Evolutionary conservation across 2,329 filamentous ascomycete genomes (phyloP).

Genomic region (Diaporthe vaccinii): DNA sequence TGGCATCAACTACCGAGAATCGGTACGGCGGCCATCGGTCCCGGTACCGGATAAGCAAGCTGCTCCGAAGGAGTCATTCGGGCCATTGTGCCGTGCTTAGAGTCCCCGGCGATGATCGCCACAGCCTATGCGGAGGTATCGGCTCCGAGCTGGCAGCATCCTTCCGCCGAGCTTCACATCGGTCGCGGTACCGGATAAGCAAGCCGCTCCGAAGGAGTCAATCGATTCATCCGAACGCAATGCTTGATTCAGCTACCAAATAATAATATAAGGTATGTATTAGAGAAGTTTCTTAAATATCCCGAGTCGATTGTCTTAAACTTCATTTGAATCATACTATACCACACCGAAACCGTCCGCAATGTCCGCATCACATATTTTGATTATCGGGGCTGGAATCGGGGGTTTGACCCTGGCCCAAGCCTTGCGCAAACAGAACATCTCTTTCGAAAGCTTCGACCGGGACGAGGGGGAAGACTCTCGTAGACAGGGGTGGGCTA

Average conservation of each 20-base stretch:
- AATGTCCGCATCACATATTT: constrained; percentile 33
- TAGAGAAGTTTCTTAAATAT: not conserved
- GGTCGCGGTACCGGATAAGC: not conserved
- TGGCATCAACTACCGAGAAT: not conserved
- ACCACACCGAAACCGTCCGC: not conserved
- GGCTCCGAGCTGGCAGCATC: not conserved
- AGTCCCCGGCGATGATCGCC: not conserved
- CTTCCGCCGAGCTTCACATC: not conserved
- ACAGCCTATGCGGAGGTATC: not conserved
- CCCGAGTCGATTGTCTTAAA: not conserved
- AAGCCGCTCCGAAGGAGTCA: not conserved
- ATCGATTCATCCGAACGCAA: not conserved
- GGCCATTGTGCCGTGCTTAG: not conserved
- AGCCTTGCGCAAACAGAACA: constrained; percentile 41
- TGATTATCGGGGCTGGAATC: constrained; percentile 43
- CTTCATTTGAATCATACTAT: not conserved
- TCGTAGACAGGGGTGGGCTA: constrained; percentile 43
- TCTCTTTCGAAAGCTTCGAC: constrained; percentile 44
- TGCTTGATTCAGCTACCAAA: not conserved
- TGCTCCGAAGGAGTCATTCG: too few relatives aligned
- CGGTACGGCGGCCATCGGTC: not conserved
- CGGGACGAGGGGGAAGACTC: constrained; percentile 37
- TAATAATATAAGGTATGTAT: not conserved
- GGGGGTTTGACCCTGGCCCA: constrained; percentile 44
- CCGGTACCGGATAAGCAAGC: not conserved